A percentile compares a stretch with the other conserved stretches of the same genome.
phyloP scores from a whole-genome alignment of 140 eudicot genomes.

The Flaveria floridana region DNA sequence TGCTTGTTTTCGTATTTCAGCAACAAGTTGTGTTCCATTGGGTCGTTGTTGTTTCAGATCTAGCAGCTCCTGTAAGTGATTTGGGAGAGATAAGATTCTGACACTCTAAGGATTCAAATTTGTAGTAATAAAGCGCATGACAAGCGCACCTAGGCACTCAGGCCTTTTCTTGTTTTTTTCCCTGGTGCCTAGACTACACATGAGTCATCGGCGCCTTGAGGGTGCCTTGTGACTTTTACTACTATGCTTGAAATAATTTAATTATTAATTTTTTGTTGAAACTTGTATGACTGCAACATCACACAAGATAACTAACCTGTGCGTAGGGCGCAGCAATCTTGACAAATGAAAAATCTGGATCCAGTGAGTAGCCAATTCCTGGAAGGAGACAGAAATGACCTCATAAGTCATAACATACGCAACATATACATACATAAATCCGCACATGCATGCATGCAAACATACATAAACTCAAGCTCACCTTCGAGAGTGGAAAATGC shows the following conservation, averaged over 20 bases:
- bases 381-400: constrained; percentile 16
- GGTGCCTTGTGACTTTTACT: not conserved
- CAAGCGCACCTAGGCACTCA: not conserved
- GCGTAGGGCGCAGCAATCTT: constrained; percentile 99
- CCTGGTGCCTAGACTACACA: not conserved
- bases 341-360: constrained; percentile 83
- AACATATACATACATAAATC: not conserved
- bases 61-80: constrained; percentile 77
- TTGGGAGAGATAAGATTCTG: constrained; percentile 1
- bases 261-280: not conserved
- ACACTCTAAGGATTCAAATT: not conserved
- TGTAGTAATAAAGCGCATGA: not conserved
- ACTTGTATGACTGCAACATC: not conserved
- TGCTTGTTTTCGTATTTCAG: constrained; percentile 88
- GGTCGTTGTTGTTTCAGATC: constrained; percentile 70
- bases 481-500: constrained; percentile 99
- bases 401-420: not conserved
- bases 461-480: constrained; percentile 25
- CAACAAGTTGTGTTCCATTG: constrained; percentile 75
- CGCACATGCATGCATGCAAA: not conserved
- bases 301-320: constrained; percentile 51
- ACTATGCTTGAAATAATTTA: not conserved
- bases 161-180: not conserved
- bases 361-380: constrained; percentile 85
- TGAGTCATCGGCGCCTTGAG: not conserved